Evolutionary conservation across 805 yeast species (phyloP).

Genomic region (Isabelozyma gotoi): DNA sequence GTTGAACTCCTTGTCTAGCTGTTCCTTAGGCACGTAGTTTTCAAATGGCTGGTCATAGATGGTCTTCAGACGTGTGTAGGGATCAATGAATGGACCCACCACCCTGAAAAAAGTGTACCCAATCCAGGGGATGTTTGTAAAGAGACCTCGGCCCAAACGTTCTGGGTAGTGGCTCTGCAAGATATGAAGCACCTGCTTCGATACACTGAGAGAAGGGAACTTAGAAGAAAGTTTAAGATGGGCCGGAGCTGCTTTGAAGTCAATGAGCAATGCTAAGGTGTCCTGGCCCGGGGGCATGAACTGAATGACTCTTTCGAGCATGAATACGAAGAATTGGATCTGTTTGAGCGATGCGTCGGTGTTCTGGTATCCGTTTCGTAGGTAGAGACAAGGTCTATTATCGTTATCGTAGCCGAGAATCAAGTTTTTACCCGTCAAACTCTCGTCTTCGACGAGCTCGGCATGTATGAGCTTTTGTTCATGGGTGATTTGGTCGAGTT

Average conservation of each 20-base stretch:
- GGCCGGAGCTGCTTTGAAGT: slow-evolving; percentile 49
- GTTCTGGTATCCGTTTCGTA: slow-evolving; percentile 56
- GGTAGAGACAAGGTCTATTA: slow-evolving; percentile 51
- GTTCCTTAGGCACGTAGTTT: slow-evolving; percentile 52
- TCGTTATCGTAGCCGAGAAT: slow-evolving; percentile 55
- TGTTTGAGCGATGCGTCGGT: slow-evolving; percentile 52
- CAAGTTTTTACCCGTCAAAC: slow-evolving; percentile 54
- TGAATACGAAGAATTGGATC: slow-evolving; percentile 56
- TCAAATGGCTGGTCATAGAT: slow-evolving; percentile 59
- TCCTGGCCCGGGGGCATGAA: slow-evolving; percentile 62
- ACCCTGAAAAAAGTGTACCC: slow-evolving; percentile 56
- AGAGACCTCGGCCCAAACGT: slow-evolving; percentile 52
- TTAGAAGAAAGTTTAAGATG: slow-evolving; percentile 36
- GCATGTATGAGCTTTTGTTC: slow-evolving; percentile 33
- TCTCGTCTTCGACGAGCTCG: slow-evolving; percentile 46
- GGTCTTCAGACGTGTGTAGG: slow-evolving; percentile 56
- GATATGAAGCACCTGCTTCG: slow-evolving; percentile 50
- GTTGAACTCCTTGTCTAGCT: slow-evolving; percentile 50
- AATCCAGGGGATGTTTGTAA: slow-evolving; percentile 57
- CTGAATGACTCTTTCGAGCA: slow-evolving; percentile 54
- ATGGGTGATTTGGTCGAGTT: slow-evolving; percentile 26
- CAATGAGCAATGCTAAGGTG: slow-evolving; percentile 52
- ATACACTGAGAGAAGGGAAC: slow-evolving; percentile 50
- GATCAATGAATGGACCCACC: slow-evolving; percentile 59
- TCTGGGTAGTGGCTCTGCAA: slow-evolving; percentile 62